Evolutionary conservation across 73 alveolate species (phyloP).

Genomic region (Tetrahymena thermophila): DNA sequence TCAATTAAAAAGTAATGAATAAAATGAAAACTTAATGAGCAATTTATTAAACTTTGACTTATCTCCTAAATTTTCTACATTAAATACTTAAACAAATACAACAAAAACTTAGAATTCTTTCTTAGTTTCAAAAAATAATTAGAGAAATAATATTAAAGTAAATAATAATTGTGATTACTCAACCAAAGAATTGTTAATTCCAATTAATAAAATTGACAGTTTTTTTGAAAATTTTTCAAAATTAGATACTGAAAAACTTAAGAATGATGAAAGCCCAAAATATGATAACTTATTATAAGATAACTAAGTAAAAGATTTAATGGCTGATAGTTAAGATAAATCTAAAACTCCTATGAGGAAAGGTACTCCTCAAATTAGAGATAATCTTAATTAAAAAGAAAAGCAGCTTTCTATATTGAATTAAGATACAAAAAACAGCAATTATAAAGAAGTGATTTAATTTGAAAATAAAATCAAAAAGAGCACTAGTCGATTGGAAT

Average conservation of each 20-base stretch:
- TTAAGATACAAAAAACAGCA: background rate
- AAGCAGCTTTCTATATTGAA: no score
- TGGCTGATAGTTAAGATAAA: background rate
- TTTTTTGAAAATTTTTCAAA: background rate
- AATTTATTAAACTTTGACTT: background rate
- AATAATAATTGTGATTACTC: background rate
- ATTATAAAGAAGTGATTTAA: background rate
- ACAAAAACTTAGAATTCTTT: background rate
- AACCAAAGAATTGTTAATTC: background rate
- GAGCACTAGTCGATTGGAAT: background rate
- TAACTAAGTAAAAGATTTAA: no score
- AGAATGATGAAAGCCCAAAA: background rate
- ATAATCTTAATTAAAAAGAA: background rate
- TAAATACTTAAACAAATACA: background rate
- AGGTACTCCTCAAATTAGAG: background rate
- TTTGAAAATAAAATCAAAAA: background rate
- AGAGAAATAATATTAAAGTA: background rate
- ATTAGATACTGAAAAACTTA: background rate
- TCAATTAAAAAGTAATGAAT: no score
- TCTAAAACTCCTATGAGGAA: background rate
- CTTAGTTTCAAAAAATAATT: background rate
- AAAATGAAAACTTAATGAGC: background rate
- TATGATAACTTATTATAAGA: background rate
- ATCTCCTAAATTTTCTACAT: background rate
- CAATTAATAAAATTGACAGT: background rate